Base-by-base conservation (phyloP, 768 basidiomycete genomes). In the Agrocybe chaxingu region DNA sequence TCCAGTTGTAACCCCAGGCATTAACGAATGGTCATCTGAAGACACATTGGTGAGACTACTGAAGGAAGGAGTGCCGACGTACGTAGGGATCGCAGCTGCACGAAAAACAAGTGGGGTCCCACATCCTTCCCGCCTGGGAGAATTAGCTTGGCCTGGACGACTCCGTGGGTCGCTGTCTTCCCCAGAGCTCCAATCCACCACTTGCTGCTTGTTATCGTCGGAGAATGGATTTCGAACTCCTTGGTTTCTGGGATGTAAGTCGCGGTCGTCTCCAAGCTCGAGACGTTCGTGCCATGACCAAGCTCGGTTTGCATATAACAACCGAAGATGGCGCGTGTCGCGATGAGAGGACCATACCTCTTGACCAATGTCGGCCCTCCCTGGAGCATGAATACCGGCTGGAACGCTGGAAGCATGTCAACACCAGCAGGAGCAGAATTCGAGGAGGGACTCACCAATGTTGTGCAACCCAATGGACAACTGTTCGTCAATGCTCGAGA, bases 131-230 rank as follows among this genome's bases (percentile, higher is more conserved):
- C 82, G 1, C 66, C 73, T 0, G 84, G 82, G 0, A 89, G 69
- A 34, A 87, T 79, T 8, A 92, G 70, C 62, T 85, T 83, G 3
- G 89, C 88, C 63, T 89, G 87, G 0, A 90, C 79, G 10, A 87
- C 77, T 4, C 86, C 86, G 61, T 89, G 87, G 0, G 87, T 89
- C 0, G 88, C 80, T 0, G 82, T 84, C 67, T 81, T 84, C 0
- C 82, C 88, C 10, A 87, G 68, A 4, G 74, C 84, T 7, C 89
- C 88, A 47, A 87, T 79, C 89, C 89, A 92, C 87, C 88, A 92
- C 62, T 92, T 92, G 54, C 73, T 80, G 53, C 85, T 86, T 1
- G 87, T 87, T 18, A 89, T 57, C 0, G 83, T 83, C 0, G 89
- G 89, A 1, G 87, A 86, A 59, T 91, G 76, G 34, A 92, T 80